phyloP scores from a whole-genome alignment of 345 rosid species.

The Citrus sp. region DNA sequence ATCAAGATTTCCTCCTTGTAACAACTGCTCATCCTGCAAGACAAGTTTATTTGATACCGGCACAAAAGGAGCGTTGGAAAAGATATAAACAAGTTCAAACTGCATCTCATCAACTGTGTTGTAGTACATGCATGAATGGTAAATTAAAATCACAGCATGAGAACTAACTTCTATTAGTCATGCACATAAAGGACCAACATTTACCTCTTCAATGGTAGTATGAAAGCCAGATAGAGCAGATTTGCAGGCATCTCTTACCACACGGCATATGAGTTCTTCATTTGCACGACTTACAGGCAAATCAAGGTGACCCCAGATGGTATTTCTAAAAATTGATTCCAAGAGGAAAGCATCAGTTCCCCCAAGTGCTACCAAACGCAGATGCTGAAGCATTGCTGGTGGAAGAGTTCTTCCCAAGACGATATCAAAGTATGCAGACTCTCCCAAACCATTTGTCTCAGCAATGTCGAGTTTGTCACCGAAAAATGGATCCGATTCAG shows the following conservation, averaged over 20 bases:
- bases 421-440: slow-evolving; percentile 70
- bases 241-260: slow-evolving; percentile 74
- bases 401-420: slow-evolving; percentile 69
- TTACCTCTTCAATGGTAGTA: slow-evolving; percentile 83
- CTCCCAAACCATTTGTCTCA: slow-evolving; percentile 70
- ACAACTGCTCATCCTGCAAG: slow-evolving; percentile 68
- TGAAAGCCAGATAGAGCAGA: slow-evolving; percentile 72
- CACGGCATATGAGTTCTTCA: slow-evolving; percentile 85
- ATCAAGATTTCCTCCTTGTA: slow-evolving; percentile 43
- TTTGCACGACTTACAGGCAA: slow-evolving; percentile 75
- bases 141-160: neutral
- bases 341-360: slow-evolving; percentile 76
- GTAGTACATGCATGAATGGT: neutral
- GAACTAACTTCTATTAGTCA: neutral
- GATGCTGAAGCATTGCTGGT: slow-evolving; percentile 65
- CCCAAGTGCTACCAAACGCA: slow-evolving; percentile 81
- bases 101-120: neutral
- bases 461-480: slow-evolving; percentile 86
- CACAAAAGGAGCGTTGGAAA: neutral
- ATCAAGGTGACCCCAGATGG: slow-evolving; percentile 88
- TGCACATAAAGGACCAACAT: neutral
- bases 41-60: neutral
- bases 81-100: neutral
- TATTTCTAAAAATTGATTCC: slow-evolving; percentile 80
- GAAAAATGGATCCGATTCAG: slow-evolving; percentile 64